These are phyloP conservation scores for Monosporascus sp. DNA, from an alignment of 2,329 filamentous ascomycete species.

Conservation along the genomic window DNA sequence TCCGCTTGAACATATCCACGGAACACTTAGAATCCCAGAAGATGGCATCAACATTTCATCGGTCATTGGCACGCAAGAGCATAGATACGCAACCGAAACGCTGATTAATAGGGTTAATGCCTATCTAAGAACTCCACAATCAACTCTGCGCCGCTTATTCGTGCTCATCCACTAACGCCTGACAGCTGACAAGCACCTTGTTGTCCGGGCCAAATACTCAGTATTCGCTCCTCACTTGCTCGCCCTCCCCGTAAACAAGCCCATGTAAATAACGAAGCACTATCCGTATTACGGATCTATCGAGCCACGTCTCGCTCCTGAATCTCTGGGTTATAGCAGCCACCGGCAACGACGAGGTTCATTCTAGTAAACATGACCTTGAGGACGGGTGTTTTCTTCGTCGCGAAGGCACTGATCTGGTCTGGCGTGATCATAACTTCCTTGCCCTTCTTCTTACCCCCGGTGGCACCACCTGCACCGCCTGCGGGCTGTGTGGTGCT, in stretches of 20 bases:
- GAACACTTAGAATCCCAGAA: no score
- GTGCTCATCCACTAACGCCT: neutral
- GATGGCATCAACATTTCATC: no score
- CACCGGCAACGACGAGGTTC: slow-evolving; percentile 87
- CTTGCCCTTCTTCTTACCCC: slow-evolving; percentile 72
- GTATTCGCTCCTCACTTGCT: no score
- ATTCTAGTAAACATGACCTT: slow-evolving; percentile 91
- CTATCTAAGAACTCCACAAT: neutral
- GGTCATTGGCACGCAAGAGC: no score
- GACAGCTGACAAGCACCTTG: no score
- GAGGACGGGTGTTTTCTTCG: slow-evolving; percentile 92
- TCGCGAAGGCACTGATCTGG: slow-evolving; percentile 90
- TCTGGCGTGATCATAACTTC: slow-evolving; percentile 87
- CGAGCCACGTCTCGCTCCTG: slow-evolving; percentile 17
- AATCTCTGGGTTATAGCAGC: slow-evolving; percentile 55
- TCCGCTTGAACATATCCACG: no score
- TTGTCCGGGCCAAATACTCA: no score
- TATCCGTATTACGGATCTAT: slow-evolving; percentile 5
- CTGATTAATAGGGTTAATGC: neutral
- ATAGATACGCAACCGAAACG: no score
- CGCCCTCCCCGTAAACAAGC: no score
- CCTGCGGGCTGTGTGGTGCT: slow-evolving; percentile 23
- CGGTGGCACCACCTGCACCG: slow-evolving; percentile 18
- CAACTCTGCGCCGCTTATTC: neutral
- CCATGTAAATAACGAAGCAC: no score